Conservation (phyloP, 2,329 filamentous ascomycete species). For the Talaromyces sp. region DNA sequence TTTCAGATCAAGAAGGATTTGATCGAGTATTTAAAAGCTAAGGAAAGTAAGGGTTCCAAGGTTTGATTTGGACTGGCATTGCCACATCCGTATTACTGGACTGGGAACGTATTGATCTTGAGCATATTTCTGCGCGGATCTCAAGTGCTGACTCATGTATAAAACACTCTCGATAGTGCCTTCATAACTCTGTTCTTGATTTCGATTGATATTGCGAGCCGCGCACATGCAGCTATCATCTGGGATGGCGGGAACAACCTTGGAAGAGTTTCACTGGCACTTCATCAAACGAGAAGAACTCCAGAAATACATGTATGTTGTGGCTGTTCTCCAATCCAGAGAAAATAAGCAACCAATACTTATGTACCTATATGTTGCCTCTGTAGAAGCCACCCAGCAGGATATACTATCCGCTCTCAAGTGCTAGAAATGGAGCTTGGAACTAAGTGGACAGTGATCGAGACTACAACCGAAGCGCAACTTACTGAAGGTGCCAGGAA, state of each 20-base stretch:
- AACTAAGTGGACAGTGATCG: conserved; percentile 54
- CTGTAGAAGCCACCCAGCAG: conserved; percentile 61
- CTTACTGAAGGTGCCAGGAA: conserved; percentile 21
- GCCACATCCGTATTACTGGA: conserved; percentile 65
- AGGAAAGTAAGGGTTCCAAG: conserved; percentile 47
- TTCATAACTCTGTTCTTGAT: conserved; percentile 55
- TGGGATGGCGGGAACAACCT: conserved; percentile 61
- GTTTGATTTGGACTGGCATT: conserved; percentile 63
- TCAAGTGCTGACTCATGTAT: too few relatives aligned
- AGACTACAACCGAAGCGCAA: conserved; percentile 32
- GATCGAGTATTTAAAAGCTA: conserved; percentile 57
- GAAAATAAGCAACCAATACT: conserved; percentile 60
- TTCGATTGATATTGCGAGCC: conserved; percentile 53
- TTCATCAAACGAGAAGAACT: conserved; percentile 56
- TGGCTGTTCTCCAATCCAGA: conserved; percentile 53
- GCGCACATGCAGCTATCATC: conserved; percentile 57
- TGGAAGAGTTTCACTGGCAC: conserved; percentile 55
- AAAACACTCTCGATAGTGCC: conserved; percentile 35
- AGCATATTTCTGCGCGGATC: background rate
- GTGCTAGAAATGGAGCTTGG: conserved; percentile 59
- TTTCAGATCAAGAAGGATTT: conserved; percentile 30
- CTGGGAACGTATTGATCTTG: conserved; percentile 40
- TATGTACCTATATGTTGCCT: conserved; percentile 62
- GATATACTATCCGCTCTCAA: conserved; percentile 56
- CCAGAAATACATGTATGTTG: conserved; percentile 56